Base-by-base conservation (phyloP, 148 eudicot species). In the Salicornia ramosissima region DNA sequence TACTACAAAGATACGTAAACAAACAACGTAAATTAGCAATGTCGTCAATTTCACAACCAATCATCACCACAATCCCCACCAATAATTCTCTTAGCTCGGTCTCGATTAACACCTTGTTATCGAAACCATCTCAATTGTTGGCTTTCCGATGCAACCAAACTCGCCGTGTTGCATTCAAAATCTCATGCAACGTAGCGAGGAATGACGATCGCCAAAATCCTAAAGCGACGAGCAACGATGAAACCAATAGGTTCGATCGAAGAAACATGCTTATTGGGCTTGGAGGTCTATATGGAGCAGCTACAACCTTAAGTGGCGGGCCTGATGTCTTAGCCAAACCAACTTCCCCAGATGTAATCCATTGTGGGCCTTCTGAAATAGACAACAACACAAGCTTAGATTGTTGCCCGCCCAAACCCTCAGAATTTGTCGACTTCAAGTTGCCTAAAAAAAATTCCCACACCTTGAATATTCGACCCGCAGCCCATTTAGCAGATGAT, bases 251-350 rank as follows among this genome's bases (percentile, higher is more conserved):
- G 61, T 75, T 87, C 30, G 88, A 84, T 63, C 74, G 96, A 59
- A 83, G 97, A 74, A 79, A 86, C 42, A 19, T 91, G 56, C 80
- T 91, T 1, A 49, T 91, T 54, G 94, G 93, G 65, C 77, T 90
- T 45, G 94, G 94, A 4, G 94, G 97, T 1, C 79, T 86, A 2
- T 88, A 84, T 53, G 86, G 80, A 5, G 88, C 86, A 1, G 67
- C 83, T 36, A 45, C 77, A 33, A 64, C 71, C 14, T 54, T 83
- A 18, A 57, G 77, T 43, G 79, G 77, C 0, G 40, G 68, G 25
- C 79, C 80, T 0, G 15, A 46, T 2, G 79, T 87, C 33, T 31
- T 72, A 0, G 91, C 91, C 0, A 77, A 79, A 28, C 97, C 92
- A 0, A 33, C 87, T 8, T 81, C 86, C 34, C 91, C 94, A 0